Conservation (phyloP, 1,284 basidiomycete genomes). For the Cryptococcus sp. region DNA sequence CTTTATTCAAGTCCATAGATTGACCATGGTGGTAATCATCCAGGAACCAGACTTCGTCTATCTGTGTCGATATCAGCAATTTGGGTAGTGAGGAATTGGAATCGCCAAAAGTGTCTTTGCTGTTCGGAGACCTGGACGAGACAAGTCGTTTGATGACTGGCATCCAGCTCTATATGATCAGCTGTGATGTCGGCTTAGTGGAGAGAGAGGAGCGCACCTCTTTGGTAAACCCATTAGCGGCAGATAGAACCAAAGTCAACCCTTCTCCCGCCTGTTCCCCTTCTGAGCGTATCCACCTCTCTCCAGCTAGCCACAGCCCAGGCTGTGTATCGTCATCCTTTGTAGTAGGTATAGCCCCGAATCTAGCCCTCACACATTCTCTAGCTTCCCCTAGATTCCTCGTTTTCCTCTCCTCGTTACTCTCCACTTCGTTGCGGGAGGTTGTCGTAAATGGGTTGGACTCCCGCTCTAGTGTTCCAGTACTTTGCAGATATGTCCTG, state of each 20-base stretch:
- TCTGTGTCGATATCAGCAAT: slow-evolving; percentile 4
- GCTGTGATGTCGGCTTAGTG: background rate
- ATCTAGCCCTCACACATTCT: slow-evolving; percentile 3
- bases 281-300: slow-evolving; percentile 17
- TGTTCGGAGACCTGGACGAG: background rate
- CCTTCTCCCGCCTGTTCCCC: slow-evolving; percentile 37
- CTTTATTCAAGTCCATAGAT: slow-evolving; percentile 61
- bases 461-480: slow-evolving; percentile 16
- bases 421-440: slow-evolving; percentile 3
- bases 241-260: slow-evolving; percentile 65
- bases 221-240: slow-evolving; percentile 79
- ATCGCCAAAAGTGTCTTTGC: background rate
- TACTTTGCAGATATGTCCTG: slow-evolving; percentile 44
- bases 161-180: background rate
- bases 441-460: background rate
- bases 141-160: background rate
- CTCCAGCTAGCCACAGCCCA: slow-evolving; percentile 40
- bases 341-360: background rate
- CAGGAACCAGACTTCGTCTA: slow-evolving; percentile 75
- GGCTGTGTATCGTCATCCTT: slow-evolving; percentile 9
- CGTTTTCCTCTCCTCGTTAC: slow-evolving; percentile 35
- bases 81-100: background rate
- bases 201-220: slow-evolving; percentile 55
- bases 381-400: slow-evolving; percentile 23
- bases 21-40: slow-evolving; percentile 76